Conservation (phyloP, 2,329 filamentous ascomycete species). For the Biscogniauxia sp. region DNA sequence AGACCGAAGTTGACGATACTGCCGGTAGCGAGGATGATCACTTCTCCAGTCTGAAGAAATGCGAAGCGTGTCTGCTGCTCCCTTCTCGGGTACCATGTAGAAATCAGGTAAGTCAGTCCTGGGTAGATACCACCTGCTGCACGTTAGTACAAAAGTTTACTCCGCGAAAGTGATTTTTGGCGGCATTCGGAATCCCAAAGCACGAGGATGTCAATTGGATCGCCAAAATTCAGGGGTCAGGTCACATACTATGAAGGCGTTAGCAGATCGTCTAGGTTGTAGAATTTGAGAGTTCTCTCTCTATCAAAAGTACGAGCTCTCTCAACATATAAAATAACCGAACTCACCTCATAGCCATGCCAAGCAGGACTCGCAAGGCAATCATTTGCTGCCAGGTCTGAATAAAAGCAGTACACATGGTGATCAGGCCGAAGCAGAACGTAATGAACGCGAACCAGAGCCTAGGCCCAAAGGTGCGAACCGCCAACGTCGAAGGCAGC, state of each 20-base stretch:
- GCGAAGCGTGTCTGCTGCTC: slow-evolving; percentile 67
- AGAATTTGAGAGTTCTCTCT: too few relatives aligned
- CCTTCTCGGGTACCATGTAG: slow-evolving; percentile 60
- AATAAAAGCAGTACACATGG: slow-evolving; percentile 66
- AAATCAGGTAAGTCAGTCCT: slow-evolving; percentile 51
- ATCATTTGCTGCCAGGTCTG: slow-evolving; percentile 69
- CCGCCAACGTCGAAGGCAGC: slow-evolving; percentile 64
- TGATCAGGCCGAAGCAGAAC: slow-evolving; percentile 60
- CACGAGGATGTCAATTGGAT: background rate
- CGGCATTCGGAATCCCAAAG: too few relatives aligned
- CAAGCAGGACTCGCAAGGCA: slow-evolving; percentile 61
- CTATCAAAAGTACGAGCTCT: background rate
- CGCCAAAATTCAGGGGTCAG: background rate
- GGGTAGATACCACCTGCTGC: slow-evolving; percentile 44
- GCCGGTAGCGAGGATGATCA: slow-evolving; percentile 63
- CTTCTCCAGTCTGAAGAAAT: slow-evolving; percentile 62
- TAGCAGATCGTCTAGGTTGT: background rate
- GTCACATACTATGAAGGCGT: background rate
- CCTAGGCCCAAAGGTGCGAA: slow-evolving; percentile 63
- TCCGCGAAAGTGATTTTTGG: too few relatives aligned
- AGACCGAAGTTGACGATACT: slow-evolving; percentile 67
- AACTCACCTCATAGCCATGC: slow-evolving; percentile 52
- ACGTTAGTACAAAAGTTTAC: slow-evolving; percentile 41
- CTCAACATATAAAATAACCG: background rate
- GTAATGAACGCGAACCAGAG: slow-evolving; percentile 65